phyloP scores from a whole-genome alignment of 208 protist genomes.

The Wallacemonas sp. region DNA sequence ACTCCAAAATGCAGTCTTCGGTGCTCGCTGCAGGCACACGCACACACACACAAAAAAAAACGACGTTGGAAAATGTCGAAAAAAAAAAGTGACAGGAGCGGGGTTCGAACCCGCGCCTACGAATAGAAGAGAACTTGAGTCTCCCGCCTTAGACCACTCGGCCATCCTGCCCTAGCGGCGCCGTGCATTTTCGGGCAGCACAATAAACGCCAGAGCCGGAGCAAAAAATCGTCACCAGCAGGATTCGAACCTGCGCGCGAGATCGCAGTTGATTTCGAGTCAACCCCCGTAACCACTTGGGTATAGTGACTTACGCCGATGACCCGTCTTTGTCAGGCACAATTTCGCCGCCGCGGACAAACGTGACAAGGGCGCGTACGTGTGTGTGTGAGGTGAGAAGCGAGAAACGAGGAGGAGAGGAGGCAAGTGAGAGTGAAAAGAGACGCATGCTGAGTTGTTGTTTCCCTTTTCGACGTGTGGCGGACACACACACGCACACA shows the following conservation, averaged over 20 bases:
- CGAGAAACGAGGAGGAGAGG: neutral
- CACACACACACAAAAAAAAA: neutral
- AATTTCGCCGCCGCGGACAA: too few relatives aligned
- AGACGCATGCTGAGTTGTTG: neutral
- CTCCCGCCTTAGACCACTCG: slow-evolving; percentile 86
- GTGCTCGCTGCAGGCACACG: neutral
- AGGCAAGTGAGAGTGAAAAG: neutral
- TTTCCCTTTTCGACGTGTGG: too few relatives aligned
- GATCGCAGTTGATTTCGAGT: slow-evolving; percentile 77
- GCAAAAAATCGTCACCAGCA: slow-evolving; percentile 58
- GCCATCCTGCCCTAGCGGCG: slow-evolving; percentile 53
- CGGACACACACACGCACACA: neutral
- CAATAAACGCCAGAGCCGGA: too few relatives aligned
- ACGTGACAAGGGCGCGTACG: too few relatives aligned
- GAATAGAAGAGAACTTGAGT: slow-evolving; percentile 89
- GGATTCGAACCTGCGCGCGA: slow-evolving; percentile 78
- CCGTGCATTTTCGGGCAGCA: neutral
- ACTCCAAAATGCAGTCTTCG: too few relatives aligned
- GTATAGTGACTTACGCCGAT: slow-evolving; percentile 34
- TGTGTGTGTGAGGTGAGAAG: too few relatives aligned
- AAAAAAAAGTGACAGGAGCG: slow-evolving; percentile 76
- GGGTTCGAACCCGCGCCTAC: slow-evolving; percentile 86
- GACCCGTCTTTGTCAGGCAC: neutral
- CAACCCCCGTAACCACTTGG: slow-evolving; percentile 73
- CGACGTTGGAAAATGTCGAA: neutral